Conservation (phyloP, 2,329 filamentous ascomycete genomes). For the Penicillium sp. region DNA sequence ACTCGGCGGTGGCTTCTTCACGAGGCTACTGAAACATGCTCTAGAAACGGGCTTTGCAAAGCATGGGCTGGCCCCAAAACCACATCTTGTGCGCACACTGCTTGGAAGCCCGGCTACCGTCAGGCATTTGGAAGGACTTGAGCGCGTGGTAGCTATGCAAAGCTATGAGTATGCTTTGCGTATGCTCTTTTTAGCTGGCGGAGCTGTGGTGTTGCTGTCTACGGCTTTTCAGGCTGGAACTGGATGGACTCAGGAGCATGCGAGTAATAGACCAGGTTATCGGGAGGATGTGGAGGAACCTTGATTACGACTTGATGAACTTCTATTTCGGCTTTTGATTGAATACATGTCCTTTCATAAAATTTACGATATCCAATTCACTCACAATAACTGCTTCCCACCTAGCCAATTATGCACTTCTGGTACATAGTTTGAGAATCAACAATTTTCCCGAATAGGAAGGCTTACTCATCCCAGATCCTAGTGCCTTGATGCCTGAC, state of each 20-base stretch:
- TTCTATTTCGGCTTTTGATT: too few relatives aligned
- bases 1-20: slow-evolving; percentile 71
- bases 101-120: slow-evolving; percentile 56
- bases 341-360: too few relatives aligned
- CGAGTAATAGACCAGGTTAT: slow-evolving; percentile 5
- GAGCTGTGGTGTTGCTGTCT: slow-evolving; percentile 46
- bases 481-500: slow-evolving; percentile 14
- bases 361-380: too few relatives aligned
- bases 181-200: slow-evolving; percentile 49
- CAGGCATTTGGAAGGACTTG: slow-evolving; percentile 43
- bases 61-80: slow-evolving; percentile 34
- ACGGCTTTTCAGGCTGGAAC: slow-evolving; percentile 53
- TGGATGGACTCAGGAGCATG: slow-evolving; percentile 46
- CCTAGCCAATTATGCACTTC: too few relatives aligned
- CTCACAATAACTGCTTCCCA: too few relatives aligned
- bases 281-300: neutral
- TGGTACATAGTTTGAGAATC: too few relatives aligned
- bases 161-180: slow-evolving; percentile 52
- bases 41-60: slow-evolving; percentile 55
- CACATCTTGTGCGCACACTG: slow-evolving; percentile 49
- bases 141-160: slow-evolving; percentile 48
- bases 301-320: neutral
- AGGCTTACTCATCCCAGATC: neutral
- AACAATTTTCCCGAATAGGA: neutral
- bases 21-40: slow-evolving; percentile 52